Evolutionary conservation across 2,329 filamentous ascomycete genomes (phyloP), one percentile per base, ranked within the genome.

Genomic region (Rasamsonia emersonii): DNA sequence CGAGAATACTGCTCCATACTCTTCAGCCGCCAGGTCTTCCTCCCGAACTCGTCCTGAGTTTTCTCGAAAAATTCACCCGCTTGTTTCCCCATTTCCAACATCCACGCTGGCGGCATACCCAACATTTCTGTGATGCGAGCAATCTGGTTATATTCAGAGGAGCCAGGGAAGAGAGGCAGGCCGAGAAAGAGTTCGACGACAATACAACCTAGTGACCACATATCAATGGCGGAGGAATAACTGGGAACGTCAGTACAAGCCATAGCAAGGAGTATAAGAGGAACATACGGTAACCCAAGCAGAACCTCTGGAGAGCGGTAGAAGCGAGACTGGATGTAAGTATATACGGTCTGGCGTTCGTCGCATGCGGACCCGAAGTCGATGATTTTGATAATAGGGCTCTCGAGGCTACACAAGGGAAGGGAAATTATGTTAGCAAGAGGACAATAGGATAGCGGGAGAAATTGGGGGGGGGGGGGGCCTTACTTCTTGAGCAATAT

Each of bases 371-470:
- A 98, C 25, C 91, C 91, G 54, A 98, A 98, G 70, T 98, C 91
- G 57, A 98, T 98, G 51, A 98, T 95, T 61, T 98, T 98, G 72
- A 98, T 98, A 46, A 98, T 96, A 3, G 91, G 91, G 50, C 89
- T 96, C 59, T 98, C 91, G 24, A 98, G 77, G 55, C 76, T 79
- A 41, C 19, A 14, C n/a, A n/a, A n/a, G n/a, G n/a, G n/a, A 19
- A 34, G 11, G 18, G 16, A 19, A 34, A 29, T 7, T 24, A 5
- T 18, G 26, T 35, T 20, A 39, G 27, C 31, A 18, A 33, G 18
- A 17, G 10, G 9, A 11, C 6, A 19, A 28, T 31, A 9, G 23
- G 8, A 17, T 7, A 17, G 23, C 18, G 5, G 9, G 11, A 16
- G 21, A 21, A n/a, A n/a, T n/a, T n/a, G n/a, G n/a, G n/a, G n/a